phyloP scores from a whole-genome alignment of 306 rosid species.

The Citrullus amarus region DNA sequence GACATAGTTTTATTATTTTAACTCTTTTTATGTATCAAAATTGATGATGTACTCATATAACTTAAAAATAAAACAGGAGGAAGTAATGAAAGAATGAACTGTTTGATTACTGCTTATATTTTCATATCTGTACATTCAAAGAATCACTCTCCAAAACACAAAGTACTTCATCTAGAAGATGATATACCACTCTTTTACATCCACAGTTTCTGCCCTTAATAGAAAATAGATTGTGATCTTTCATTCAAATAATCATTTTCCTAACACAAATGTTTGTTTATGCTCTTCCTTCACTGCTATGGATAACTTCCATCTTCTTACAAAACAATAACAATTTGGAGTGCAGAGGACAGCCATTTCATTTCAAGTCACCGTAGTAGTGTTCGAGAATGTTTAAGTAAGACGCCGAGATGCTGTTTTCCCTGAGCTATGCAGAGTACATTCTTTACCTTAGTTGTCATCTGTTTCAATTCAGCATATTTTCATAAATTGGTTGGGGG shows the following conservation, averaged over 20 bases:
- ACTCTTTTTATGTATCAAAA: not conserved
- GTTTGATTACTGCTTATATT: not conserved
- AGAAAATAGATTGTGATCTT: not conserved
- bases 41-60: not conserved
- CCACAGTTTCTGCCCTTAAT: not conserved
- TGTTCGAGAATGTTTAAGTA: constrained; percentile 67
- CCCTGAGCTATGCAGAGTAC: constrained; percentile 51
- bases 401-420: constrained; percentile 36
- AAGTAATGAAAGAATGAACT: not conserved
- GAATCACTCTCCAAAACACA: not conserved
- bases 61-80: not conserved
- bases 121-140: not conserved
- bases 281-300: not conserved
- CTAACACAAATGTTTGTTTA: not conserved
- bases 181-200: not conserved
- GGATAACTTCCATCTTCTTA: not conserved
- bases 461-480: constrained; percentile 24
- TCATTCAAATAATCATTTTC: not conserved
- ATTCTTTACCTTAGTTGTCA: constrained; percentile 54
- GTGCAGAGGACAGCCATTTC: not conserved
- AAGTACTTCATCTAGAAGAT: not conserved
- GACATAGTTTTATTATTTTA: too few relatives aligned
- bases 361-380: constrained; percentile 41
- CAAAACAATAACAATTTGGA: not conserved
- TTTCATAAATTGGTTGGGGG: not conserved